Conservation (phyloP, 768 basidiomycete species). For the Amanita thiersii region DNA sequence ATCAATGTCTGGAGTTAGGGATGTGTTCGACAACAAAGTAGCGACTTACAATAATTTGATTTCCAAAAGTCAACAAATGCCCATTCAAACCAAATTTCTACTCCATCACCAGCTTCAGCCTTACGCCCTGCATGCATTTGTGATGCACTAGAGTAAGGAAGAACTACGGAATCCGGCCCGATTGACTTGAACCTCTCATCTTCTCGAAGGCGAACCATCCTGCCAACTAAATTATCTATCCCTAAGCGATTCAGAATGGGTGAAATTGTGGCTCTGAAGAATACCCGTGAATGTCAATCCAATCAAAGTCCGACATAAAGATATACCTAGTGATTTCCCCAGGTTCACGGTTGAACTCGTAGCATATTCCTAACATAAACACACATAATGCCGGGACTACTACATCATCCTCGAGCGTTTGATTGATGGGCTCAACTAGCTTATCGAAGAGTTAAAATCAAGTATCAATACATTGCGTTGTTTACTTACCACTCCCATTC, state of each 20-base stretch:
- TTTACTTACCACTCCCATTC: conserved; percentile 75
- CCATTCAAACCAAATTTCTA: conserved; percentile 98
- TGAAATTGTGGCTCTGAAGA: conserved; percentile 67
- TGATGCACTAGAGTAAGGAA: conserved; percentile 37
- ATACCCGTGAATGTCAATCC: background rate
- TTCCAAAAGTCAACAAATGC: conserved; percentile 98
- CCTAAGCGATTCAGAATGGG: conserved; percentile 88
- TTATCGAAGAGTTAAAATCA: conserved; percentile 18
- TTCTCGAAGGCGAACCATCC: conserved; percentile 82
- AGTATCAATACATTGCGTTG: background rate
- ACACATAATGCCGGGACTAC: conserved; percentile 86
- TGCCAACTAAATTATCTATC: conserved; percentile 79
- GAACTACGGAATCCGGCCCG: conserved; percentile 76
- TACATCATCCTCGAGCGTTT: conserved; percentile 76
- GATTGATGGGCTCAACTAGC: conserved; percentile 95
- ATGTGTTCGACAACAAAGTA: background rate
- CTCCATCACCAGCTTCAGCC: conserved; percentile 46
- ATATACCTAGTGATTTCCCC: conserved; percentile 89
- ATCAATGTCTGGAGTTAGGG: background rate
- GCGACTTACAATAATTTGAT: conserved; percentile 81
- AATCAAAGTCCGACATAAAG: conserved; percentile 5
- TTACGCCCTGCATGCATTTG: conserved; percentile 26
- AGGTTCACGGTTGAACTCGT: conserved; percentile 93
- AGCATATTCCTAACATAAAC: conserved; percentile 89
- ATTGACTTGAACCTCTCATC: conserved; percentile 90